Percentiles rank a stretch among this genome's conserved stretches.
These are phyloP conservation scores for Ascosphaera aggregata DNA, from an alignment of 2,329 filamentous ascomycete species.

Conservation along the genomic window DNA sequence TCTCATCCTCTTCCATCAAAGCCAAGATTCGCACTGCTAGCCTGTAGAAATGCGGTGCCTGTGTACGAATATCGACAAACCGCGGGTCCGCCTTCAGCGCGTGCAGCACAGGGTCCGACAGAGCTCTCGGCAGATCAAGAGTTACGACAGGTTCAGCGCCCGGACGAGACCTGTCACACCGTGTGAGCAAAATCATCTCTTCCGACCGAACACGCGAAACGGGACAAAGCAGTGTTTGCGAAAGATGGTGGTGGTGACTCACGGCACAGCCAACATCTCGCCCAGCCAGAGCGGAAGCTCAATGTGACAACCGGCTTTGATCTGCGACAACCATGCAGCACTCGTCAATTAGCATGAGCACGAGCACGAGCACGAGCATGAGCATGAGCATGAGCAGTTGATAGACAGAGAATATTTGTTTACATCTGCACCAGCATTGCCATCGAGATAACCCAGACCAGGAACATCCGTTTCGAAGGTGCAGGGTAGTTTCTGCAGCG, in stretches of 20 bases:
- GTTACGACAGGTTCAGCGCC: conserved; percentile 40
- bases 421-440: conserved; percentile 43
- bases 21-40: conserved; percentile 71
- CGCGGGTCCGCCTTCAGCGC: conserved; percentile 78
- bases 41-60: conserved; percentile 72
- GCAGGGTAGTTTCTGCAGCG: conserved; percentile 65
- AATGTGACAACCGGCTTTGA: conserved; percentile 60
- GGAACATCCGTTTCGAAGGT: conserved; percentile 82
- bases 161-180: conserved; percentile 15
- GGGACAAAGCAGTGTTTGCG: too few species aligned
- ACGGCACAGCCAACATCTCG: conserved; percentile 58
- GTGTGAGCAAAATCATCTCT: neutral
- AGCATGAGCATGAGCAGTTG: neutral
- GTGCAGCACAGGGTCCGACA: conserved; percentile 60
- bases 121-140: conserved; percentile 56
- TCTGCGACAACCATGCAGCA: too few species aligned
- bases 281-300: conserved; percentile 83
- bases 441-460: conserved; percentile 71
- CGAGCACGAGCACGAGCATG: too few species aligned
- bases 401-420: conserved; percentile 4
- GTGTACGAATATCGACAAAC: conserved; percentile 59
- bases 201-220: too few species aligned
- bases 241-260: conserved; percentile 10
- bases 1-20: conserved; percentile 72
- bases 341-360: too few species aligned